Evolutionary conservation across 1,284 basidiomycete species (phyloP).

Genomic region (Irpex sp.): DNA sequence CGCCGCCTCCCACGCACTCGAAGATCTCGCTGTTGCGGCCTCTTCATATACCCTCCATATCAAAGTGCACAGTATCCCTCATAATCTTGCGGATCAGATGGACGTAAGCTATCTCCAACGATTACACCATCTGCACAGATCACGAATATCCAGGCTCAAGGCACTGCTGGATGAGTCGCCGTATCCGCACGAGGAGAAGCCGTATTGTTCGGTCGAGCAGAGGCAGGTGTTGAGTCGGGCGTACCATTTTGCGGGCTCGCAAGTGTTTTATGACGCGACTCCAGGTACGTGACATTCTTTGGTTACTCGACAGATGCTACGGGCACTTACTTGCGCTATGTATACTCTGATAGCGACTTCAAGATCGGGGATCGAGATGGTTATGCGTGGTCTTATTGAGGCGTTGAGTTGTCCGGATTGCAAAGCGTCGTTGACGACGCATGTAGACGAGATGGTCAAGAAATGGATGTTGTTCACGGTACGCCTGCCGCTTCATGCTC

Average conservation of each 20-base stretch:
- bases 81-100: constrained; percentile 30
- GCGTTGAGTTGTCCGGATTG: not conserved
- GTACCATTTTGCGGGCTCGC: not conserved
- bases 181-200: not conserved
- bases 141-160: constrained; percentile 33
- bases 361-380: not conserved
- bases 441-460: not conserved
- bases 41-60: constrained; percentile 32
- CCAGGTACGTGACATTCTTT: not conserved
- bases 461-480: not conserved
- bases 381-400: not conserved
- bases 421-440: not conserved
- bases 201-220: not conserved
- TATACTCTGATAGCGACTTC: too few species aligned
- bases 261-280: not conserved
- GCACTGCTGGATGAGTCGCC: constrained; percentile 22
- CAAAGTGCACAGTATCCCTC: constrained; percentile 28
- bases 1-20: constrained; percentile 31
- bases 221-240: not conserved
- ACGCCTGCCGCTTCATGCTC: too few species aligned
- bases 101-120: constrained; percentile 33
- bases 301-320: not conserved
- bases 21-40: constrained; percentile 32
- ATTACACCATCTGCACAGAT: constrained; percentile 36
- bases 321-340: too few species aligned